Conservation (phyloP, 805 yeast species). For the Kodamaea laetipori region DNA sequence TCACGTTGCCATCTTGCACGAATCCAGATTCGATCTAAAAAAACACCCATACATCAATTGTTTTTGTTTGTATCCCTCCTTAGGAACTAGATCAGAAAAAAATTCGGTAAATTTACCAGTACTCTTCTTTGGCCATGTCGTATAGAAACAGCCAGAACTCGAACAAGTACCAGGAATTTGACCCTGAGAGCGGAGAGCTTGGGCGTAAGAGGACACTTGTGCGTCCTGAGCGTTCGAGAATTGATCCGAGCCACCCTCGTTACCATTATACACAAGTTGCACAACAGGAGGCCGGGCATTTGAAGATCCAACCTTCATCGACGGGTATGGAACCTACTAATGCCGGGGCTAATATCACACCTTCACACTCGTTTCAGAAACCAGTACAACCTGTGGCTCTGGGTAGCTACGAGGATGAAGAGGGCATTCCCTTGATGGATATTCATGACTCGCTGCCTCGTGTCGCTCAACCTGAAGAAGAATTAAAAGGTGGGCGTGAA, state of each 20-base stretch:
- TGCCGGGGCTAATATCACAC: constrained; percentile 14
- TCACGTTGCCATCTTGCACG: too few species aligned
- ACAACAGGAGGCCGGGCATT: constrained; percentile 60
- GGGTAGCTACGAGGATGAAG: constrained; percentile 23
- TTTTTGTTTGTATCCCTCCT: too few species aligned
- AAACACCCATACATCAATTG: background rate
- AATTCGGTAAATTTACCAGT: too few species aligned
- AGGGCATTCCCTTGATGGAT: constrained; percentile 48
- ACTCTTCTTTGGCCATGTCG: constrained; percentile 27
- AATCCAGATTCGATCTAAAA: too few species aligned
- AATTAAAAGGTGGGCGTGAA: constrained; percentile 45
- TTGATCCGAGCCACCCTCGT: constrained; percentile 69
- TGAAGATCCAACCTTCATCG: constrained; percentile 65
- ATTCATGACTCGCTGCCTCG: constrained; percentile 24
- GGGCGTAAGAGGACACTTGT: constrained; percentile 70
- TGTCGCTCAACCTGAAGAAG: background rate
- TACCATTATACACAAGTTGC: constrained; percentile 78
- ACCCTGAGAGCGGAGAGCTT: constrained; percentile 41
- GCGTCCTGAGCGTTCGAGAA: constrained; percentile 76
- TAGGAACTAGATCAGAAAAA: too few species aligned
- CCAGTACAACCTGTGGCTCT: constrained; percentile 5
- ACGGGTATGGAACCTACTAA: constrained; percentile 66
- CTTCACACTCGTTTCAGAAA: constrained; percentile 15
- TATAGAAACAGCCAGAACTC: constrained; percentile 29
- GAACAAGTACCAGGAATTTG: constrained; percentile 40